Evolutionary conservation across 2,329 filamentous ascomycete species (phyloP), one percentile per base, ranked within the genome.

Genomic region (Phaeosphaeriaceae sp.): DNA sequence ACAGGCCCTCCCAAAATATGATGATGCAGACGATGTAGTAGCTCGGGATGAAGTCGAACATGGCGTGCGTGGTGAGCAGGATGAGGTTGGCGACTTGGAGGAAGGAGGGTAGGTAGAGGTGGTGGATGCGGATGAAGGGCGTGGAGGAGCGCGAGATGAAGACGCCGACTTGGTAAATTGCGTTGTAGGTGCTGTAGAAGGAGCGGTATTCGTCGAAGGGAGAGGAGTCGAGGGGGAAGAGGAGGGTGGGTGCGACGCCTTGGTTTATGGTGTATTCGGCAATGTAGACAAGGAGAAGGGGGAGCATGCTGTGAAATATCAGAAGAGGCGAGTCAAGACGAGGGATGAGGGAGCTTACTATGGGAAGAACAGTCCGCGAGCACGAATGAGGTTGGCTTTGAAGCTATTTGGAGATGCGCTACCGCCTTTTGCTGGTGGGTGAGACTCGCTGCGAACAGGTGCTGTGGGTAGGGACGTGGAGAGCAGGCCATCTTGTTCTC

Each of bases 201-300:
- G 89, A 90, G 42, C 94, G 89, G 74, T 89, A 95, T 66, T 92
- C 86, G 31, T 82, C 79, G 75, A 98, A 98, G 0, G 95, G 95
- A 1, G 91, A 90, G 11, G 85, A 79, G 1, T 83, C 73, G 0
- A 97, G 82, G 0, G 93, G 92, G 73, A 97, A 99, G 4, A 99
- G 85, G 0, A 98, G 82, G 0, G 93, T 97, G 0, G 95, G 94
- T 0, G 92, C 84, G 0, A 98, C 92, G 36, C 93, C 94, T 80
- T 97, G 93, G 80, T 98, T 98, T 78, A 98, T 97, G 54, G 91
- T 96, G 76, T 99, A 99, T 81, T 99, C 95, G 56, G 93, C 92
- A 36, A 98, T 86, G 76, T 97, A 99, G 27, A 99, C 95, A 17
- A 98, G 81, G 33, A 98, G 84, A 15, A 99, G 84, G 0, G 95